phyloP scores from a whole-genome alignment of 257 asterid species.

The Cordia subcordata region DNA sequence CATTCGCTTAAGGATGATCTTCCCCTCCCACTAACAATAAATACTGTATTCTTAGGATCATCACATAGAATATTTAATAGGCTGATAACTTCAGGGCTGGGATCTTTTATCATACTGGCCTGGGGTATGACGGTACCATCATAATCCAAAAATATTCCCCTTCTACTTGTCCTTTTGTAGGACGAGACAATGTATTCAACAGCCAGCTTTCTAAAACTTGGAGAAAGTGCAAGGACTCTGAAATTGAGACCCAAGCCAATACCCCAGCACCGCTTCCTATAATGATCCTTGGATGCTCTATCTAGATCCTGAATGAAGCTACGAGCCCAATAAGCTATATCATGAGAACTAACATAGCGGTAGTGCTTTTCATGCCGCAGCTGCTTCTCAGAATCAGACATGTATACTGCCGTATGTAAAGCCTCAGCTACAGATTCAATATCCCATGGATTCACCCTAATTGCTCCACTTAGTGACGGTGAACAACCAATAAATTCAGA shows the following conservation, averaged over 20 bases:
- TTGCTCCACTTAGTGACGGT: constrained; percentile 87
- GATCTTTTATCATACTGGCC: constrained; percentile 53
- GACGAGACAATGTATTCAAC: constrained; percentile 63
- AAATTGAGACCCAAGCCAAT: constrained; percentile 81
- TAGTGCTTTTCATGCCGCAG: constrained; percentile 88
- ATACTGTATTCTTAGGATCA: constrained; percentile 75
- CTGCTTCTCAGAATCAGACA: constrained; percentile 66
- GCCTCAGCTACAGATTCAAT: constrained; percentile 89
- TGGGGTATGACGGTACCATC: constrained; percentile 94
- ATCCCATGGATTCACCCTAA: constrained; percentile 95
- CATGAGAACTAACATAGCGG: constrained; percentile 81
- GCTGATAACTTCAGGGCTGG: constrained; percentile 56
- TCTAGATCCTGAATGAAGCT: constrained; percentile 85
- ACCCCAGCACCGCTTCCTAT: constrained; percentile 81
- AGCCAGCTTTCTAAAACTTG: constrained; percentile 72
- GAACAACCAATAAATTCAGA: constrained; percentile 93
- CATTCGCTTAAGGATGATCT: constrained; percentile 57
- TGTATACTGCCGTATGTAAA: constrained; percentile 48
- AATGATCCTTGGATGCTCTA: constrained; percentile 83
- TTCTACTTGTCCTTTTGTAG: constrained; percentile 53
- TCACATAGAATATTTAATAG: constrained; percentile 51
- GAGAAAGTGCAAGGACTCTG: constrained; percentile 81
- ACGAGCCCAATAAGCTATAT: constrained; percentile 85
- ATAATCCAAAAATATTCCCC: constrained; percentile 89
- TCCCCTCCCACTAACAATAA: constrained; percentile 87